Evolutionary conservation across 805 yeast species (phyloP).

Genomic region (Wickerhamiella alocasiicola): DNA sequence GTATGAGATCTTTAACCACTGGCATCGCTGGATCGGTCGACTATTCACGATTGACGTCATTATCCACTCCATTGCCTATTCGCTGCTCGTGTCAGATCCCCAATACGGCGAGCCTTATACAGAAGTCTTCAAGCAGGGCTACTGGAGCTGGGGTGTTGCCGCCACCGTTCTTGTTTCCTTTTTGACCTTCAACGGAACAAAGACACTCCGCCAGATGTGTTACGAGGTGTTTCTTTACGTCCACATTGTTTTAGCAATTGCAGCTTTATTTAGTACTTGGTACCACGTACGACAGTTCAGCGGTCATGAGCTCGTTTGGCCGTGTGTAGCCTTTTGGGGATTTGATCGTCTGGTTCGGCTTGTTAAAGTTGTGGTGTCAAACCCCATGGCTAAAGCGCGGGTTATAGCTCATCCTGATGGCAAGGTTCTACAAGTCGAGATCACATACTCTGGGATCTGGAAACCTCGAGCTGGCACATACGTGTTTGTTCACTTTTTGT

Average conservation of each 20-base stretch:
- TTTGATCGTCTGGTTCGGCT: conserved; percentile 51
- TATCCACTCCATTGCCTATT: conserved; percentile 39
- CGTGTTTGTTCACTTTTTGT: conserved; percentile 37
- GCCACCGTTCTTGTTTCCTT: conserved; percentile 21
- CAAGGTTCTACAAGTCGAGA: conserved; percentile 10
- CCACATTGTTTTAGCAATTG: conserved; percentile 43
- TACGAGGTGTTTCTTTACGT: conserved; percentile 47
- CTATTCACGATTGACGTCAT: conserved; percentile 35
- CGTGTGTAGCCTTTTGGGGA: conserved; percentile 54
- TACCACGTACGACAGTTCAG: conserved; percentile 31
- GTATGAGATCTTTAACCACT: conserved; percentile 41
- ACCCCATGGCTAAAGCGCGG: conserved; percentile 27
- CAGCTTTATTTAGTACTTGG: conserved; percentile 46
- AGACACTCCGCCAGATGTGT: conserved; percentile 33
- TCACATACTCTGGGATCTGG: conserved; percentile 23
- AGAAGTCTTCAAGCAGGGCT: conserved; percentile 27
- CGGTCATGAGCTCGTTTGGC: conserved; percentile 36
- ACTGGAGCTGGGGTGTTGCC: conserved; percentile 23
- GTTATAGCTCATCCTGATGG: conserved; percentile 5
- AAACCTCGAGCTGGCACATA: conserved; percentile 42
- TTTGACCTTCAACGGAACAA: conserved; percentile 30
- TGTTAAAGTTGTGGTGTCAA: conserved; percentile 42
- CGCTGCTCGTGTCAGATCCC: conserved; percentile 39
- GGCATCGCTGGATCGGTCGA: conserved; percentile 53
- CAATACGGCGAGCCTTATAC: conserved; percentile 47